These are phyloP conservation scores for Xylaria castorea DNA, from an alignment of 495 filamentous ascomycete species.

Conservation along the genomic window DNA sequence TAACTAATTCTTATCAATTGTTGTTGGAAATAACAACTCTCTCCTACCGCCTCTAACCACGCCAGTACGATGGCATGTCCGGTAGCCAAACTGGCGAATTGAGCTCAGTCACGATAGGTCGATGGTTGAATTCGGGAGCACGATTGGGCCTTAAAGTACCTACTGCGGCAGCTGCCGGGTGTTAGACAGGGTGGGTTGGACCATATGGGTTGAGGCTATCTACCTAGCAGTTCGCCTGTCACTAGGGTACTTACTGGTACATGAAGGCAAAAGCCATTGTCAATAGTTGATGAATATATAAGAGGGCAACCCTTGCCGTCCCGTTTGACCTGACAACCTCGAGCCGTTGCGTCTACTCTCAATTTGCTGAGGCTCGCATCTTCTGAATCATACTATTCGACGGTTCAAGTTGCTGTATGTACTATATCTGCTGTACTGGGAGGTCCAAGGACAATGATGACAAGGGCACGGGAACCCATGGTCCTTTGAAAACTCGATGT, in stretches of 20 bases:
- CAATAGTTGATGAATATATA: slow-evolving; percentile 18
- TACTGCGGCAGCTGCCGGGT: slow-evolving; percentile 13
- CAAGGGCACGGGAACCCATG: slow-evolving; percentile 16
- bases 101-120: neutral
- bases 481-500: neutral
- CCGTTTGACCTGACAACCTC: slow-evolving; percentile 7
- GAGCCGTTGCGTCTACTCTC: slow-evolving; percentile 5
- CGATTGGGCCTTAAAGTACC: slow-evolving; percentile 3
- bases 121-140: slow-evolving; percentile 5
- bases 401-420: neutral
- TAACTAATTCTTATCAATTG: slow-evolving; percentile 9
- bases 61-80: neutral
- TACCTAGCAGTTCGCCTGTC: slow-evolving; percentile 16
- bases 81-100: neutral
- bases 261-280: slow-evolving; percentile 12
- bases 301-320: neutral
- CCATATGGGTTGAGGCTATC: slow-evolving; percentile 16
- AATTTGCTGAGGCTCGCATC: neutral
- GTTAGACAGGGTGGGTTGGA: slow-evolving; percentile 5
- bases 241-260: slow-evolving; percentile 8
- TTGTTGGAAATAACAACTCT: neutral
- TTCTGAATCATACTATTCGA: slow-evolving; percentile 1
- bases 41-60: neutral
- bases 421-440: neutral
- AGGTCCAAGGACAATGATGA: slow-evolving; percentile 7